These are phyloP conservation scores for Scutellaria galericulata DNA, from an alignment of 257 asterid species.

Conservation along the genomic window DNA sequence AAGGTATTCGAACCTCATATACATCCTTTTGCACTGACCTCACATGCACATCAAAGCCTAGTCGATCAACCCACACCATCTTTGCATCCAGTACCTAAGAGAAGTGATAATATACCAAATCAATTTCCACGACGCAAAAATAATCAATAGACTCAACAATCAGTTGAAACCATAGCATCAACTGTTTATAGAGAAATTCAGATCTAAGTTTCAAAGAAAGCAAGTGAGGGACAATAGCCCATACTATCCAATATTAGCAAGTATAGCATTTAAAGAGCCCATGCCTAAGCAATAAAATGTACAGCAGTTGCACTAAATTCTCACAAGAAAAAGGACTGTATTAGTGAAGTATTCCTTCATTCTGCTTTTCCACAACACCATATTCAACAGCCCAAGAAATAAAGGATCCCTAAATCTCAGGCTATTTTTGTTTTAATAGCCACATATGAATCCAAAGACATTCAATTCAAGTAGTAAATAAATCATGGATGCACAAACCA, in stretches of 20 bases:
- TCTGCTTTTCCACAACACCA: background rate
- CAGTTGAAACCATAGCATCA: background rate
- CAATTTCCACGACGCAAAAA: slow-evolving; percentile 19
- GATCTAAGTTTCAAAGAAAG: background rate
- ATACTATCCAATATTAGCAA: background rate
- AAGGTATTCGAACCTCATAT: slow-evolving; percentile 87
- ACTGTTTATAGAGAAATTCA: background rate
- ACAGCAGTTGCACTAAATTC: background rate
- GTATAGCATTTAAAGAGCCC: background rate
- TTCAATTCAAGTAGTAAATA: background rate
- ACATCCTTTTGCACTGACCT: slow-evolving; percentile 59
- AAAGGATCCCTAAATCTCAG: background rate
- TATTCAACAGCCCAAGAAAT: slow-evolving; percentile 9
- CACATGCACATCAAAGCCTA: slow-evolving; percentile 82
- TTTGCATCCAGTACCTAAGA: slow-evolving; percentile 78
- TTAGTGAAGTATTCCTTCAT: background rate
- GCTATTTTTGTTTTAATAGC: background rate
- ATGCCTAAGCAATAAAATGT: background rate
- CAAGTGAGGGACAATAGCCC: background rate
- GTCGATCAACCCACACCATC: slow-evolving; percentile 93
- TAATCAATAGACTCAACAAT: background rate
- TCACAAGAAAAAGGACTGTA: background rate
- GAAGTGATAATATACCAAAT: slow-evolving; percentile 20
- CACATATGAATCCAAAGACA: slow-evolving; percentile 16
- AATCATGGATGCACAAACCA: background rate